These are phyloP conservation scores for Meyerozyma guilliermondii DNA, from an alignment of 1,139 yeast genomes.

Conservation along the genomic window DNA sequence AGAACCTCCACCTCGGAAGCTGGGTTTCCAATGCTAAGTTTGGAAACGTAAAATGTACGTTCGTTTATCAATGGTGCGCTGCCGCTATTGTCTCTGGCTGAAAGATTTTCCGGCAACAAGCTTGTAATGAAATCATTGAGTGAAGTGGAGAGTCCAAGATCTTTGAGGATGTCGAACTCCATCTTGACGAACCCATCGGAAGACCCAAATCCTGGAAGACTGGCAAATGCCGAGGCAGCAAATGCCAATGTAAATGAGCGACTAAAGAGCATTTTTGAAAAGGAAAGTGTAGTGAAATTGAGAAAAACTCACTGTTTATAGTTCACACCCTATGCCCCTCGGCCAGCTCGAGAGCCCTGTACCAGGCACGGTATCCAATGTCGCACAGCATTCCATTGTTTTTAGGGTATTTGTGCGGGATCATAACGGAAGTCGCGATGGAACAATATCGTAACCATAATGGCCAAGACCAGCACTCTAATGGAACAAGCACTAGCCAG, in stretches of 20 bases:
- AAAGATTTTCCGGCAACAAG: background rate
- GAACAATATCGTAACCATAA: background rate
- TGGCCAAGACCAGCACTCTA: background rate
- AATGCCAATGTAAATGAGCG: slow-evolving; percentile 12
- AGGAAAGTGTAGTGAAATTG: slow-evolving; percentile 1
- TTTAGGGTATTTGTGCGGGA: background rate
- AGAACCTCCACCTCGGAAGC: slow-evolving; percentile 46
- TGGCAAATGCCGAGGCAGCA: slow-evolving; percentile 11
- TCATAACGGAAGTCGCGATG: background rate
- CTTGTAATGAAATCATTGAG: background rate
- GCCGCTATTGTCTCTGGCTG: background rate
- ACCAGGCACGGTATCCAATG: background rate
- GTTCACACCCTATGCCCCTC: background rate
- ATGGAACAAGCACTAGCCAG: no score
- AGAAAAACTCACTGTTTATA: background rate
- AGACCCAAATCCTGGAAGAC: background rate
- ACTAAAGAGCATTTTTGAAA: slow-evolving; percentile 6
- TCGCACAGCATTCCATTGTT: slow-evolving; percentile 4
- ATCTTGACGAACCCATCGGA: slow-evolving; percentile 18
- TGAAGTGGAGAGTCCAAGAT: slow-evolving; percentile 9
- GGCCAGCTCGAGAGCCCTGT: slow-evolving; percentile 1
- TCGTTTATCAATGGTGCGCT: slow-evolving; percentile 6
- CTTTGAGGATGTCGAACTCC: slow-evolving; percentile 18
- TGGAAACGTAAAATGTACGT: slow-evolving; percentile 26
- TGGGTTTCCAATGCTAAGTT: slow-evolving; percentile 52